phyloP scores from a whole-genome alignment of 1,284 basidiomycete species.

The Cerioporus squamosus region DNA sequence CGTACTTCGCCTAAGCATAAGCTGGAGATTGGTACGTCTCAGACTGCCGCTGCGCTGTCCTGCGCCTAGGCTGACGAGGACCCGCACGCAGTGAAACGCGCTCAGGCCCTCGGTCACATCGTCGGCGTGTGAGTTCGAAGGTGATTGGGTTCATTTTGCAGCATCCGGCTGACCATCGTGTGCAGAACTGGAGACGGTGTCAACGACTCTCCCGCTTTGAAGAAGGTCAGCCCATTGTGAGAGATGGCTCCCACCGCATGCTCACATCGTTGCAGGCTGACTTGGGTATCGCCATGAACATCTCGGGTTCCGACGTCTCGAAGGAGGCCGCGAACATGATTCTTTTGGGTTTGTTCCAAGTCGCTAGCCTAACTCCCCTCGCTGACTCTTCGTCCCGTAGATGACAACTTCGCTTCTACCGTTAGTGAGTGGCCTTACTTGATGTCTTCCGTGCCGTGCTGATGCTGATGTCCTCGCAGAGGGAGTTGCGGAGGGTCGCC shows the following conservation, averaged over 20 bases:
- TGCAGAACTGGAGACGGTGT: constrained; percentile 64
- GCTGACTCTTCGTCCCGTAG: constrained; percentile 32
- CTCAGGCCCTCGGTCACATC: constrained; percentile 71
- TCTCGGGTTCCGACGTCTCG: constrained; percentile 73
- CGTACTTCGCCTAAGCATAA: constrained; percentile 75
- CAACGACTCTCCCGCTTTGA: constrained; percentile 72
- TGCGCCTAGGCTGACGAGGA: too few species aligned
- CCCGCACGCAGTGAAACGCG: constrained; percentile 56
- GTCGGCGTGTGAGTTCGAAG: constrained; percentile 63
- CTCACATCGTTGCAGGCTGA: too few species aligned
- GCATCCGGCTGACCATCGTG: not conserved
- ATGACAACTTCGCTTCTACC: constrained; percentile 73
- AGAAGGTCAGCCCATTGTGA: constrained; percentile 44
- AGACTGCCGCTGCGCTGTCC: too few species aligned
- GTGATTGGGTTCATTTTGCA: not conserved
- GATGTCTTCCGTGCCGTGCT: not conserved
- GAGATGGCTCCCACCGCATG: too few species aligned
- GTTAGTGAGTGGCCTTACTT: constrained; percentile 54
- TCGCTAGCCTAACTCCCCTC: too few species aligned
- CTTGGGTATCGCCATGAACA: constrained; percentile 77
- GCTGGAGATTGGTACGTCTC: constrained; percentile 61
- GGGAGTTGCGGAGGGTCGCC: constrained; percentile 70
- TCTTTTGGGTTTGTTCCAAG: constrained; percentile 49
- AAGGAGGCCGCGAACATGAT: constrained; percentile 80
- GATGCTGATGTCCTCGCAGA: constrained; percentile 38